Base-by-base conservation (phyloP, 2,329 filamentous ascomycete species). In the Paecilomyces variotii region DNA sequence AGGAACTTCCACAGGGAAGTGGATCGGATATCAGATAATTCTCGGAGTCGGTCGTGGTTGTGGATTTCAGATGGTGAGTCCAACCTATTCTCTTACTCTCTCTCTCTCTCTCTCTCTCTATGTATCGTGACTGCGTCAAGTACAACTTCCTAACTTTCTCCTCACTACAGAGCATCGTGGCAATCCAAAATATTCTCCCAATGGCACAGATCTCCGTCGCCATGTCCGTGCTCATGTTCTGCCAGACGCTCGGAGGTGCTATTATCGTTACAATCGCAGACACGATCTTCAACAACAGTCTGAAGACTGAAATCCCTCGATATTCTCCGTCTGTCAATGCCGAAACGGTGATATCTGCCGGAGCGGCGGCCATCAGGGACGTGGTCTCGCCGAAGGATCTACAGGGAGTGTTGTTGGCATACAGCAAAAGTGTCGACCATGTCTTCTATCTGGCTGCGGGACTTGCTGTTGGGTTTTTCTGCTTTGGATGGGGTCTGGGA, bases 211-310 rank as follows among this genome's bases (percentile, higher is more conserved):
- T 78, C n/a, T 74, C 76, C 1, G 68, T 71, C 3, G 76, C 70
- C 2, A 77, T 76, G 61, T 70, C 75, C 2, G 64, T 76, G 50
- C 67, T 54, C 28, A 74, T 81, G 61, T 87, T 89, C 72, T 85
- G 84, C 74, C 84, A 88, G 67, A 79, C 80, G 1, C 78, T 90
- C 2, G 86, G 86, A 49, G 86, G 86, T 2, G 84, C 87, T 1
- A 72, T 90, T 26, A 83, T 84, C 63, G 82, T 90, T 54, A 81
- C 83, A 4, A 82, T 88, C 9, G 82, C 83, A 0, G 84, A 90
- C 69, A 84, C 85, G 24, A 79, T 88, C 53, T 89, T 90, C 74
- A 81, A 84, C 62, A 88, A 88, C 65, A 83, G 80, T 0, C 75
- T 90, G 19, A 74, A 84, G 53, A 70, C 77, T 2, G 77, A 81